phyloP scores from a whole-genome alignment of 805 yeast genomes.

The Candida tammaniensis region DNA sequence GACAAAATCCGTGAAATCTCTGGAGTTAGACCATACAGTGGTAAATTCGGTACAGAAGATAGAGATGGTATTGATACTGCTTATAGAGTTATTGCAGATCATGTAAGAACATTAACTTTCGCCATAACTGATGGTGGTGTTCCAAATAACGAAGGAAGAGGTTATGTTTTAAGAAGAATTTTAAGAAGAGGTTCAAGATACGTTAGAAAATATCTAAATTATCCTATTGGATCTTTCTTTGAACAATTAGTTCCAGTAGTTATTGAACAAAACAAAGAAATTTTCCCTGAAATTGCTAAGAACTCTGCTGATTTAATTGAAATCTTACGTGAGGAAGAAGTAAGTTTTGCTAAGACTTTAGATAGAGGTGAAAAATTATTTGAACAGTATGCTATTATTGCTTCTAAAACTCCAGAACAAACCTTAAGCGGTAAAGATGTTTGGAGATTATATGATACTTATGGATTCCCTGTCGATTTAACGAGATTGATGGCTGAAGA shows the following conservation, averaged over 20 bases:
- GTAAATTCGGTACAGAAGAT: constrained; percentile 92
- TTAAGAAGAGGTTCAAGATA: constrained; percentile 97
- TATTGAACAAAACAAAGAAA: constrained; percentile 79
- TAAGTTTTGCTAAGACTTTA: constrained; percentile 89
- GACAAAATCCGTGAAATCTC: constrained; percentile 85
- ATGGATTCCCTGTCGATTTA: constrained; percentile 98
- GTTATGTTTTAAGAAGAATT: constrained; percentile 95
- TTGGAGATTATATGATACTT: constrained; percentile 97
- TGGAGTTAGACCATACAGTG: constrained; percentile 86
- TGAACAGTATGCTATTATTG: constrained; percentile 86
- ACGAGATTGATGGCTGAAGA: constrained; percentile 99
- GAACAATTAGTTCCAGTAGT: constrained; percentile 90
- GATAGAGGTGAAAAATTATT: constrained; percentile 97
- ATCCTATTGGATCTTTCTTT: constrained; percentile 92
- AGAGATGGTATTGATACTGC: constrained; percentile 96
- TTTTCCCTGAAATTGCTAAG: constrained; percentile 86
- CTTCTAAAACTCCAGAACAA: constrained; percentile 70
- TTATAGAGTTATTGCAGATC: constrained; percentile 97
- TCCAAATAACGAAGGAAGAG: constrained; percentile 99
- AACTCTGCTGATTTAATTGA: constrained; percentile 77
- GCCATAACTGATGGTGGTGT: constrained; percentile 99
- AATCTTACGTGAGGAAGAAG: constrained; percentile 94
- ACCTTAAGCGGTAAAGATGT: constrained; percentile 90
- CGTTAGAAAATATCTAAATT: constrained; percentile 92
- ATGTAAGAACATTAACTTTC: constrained; percentile 93